These are phyloP conservation scores for Meyerozyma sp. DNA, from an alignment of 1,139 yeast species.

Conservation along the genomic window DNA sequence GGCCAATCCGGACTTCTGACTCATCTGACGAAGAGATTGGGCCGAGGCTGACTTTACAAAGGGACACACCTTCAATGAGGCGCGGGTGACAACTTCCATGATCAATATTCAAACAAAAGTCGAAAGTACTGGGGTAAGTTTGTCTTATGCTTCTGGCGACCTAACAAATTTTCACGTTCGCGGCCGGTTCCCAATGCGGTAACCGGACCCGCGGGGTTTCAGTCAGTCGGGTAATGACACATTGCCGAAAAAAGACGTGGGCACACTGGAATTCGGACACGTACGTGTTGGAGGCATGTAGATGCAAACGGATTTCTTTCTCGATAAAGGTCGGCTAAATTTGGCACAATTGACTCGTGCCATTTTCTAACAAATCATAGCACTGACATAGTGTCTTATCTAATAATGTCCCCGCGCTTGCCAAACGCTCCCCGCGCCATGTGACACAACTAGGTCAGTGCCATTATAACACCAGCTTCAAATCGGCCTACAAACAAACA, in stretches of 20 bases:
- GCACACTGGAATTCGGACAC: no score
- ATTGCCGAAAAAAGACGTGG: neutral
- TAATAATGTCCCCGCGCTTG: neutral
- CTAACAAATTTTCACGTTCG: neutral
- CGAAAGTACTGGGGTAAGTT: neutral
- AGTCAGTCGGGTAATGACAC: no score
- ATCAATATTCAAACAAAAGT: neutral
- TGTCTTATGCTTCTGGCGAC: neutral
- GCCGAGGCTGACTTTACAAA: slow-evolving; percentile 70
- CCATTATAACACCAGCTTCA: neutral
- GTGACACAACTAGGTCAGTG: neutral
- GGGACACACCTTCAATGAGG: slow-evolving; percentile 80
- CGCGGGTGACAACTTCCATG: slow-evolving; percentile 80
- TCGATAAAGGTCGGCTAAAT: no score
- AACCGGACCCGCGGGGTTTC: neutral
- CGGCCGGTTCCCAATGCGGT: neutral
- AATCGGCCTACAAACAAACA: neutral
- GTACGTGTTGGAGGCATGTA: no score
- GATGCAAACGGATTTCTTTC: no score
- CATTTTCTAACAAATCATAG: neutral
- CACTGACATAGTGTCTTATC: neutral
- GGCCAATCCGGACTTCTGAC: slow-evolving; percentile 40
- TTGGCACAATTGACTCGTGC: no score
- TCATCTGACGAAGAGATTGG: slow-evolving; percentile 52
- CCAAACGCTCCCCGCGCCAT: neutral